phyloP scores from a whole-genome alignment of 2,329 filamentous ascomycete species.

The Colletotrichum paranaense region DNA sequence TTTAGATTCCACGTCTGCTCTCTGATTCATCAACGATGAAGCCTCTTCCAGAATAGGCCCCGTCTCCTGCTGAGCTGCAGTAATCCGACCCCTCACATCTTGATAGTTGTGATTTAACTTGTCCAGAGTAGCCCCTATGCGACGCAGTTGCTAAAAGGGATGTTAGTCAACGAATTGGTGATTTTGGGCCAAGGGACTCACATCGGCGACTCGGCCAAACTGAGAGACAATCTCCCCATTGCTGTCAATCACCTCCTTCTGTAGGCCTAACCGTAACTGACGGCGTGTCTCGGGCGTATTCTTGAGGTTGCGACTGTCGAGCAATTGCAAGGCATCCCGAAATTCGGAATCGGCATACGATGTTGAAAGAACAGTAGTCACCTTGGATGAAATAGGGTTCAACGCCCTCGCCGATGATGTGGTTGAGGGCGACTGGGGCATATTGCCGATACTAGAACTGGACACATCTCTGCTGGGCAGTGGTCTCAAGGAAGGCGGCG shows the following conservation, averaged over 20 bases:
- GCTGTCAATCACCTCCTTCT: conserved; percentile 92
- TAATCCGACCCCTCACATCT: conserved; percentile 83
- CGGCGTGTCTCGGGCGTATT: conserved; percentile 85
- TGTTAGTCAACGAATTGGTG: background rate
- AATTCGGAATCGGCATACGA: conserved; percentile 96
- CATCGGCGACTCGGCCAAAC: conserved; percentile 90
- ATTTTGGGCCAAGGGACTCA: conserved; percentile 52
- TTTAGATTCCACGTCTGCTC: conserved; percentile 80
- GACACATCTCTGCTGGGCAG: conserved; percentile 32
- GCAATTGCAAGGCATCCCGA: conserved; percentile 80
- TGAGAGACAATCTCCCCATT: conserved; percentile 91
- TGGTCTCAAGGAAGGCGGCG: conserved; percentile 1
- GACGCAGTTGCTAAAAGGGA: conserved; percentile 78
- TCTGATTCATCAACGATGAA: conserved; percentile 77
- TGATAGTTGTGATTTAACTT: conserved; percentile 83
- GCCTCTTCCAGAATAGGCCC: conserved; percentile 82
- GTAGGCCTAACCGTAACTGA: conserved; percentile 82
- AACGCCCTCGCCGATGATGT: conserved; percentile 51
- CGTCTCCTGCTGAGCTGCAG: conserved; percentile 80
- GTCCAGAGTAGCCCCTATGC: conserved; percentile 82
- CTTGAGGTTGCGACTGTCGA: conserved; percentile 77
- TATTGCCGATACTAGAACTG: conserved; percentile 3
- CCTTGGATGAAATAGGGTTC: conserved; percentile 82
- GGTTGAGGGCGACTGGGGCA: conserved; percentile 38
- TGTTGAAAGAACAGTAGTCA: conserved; percentile 87